Conservation (phyloP, 2,329 filamentous ascomycete genomes). For the Trichoderma endophyticum region DNA sequence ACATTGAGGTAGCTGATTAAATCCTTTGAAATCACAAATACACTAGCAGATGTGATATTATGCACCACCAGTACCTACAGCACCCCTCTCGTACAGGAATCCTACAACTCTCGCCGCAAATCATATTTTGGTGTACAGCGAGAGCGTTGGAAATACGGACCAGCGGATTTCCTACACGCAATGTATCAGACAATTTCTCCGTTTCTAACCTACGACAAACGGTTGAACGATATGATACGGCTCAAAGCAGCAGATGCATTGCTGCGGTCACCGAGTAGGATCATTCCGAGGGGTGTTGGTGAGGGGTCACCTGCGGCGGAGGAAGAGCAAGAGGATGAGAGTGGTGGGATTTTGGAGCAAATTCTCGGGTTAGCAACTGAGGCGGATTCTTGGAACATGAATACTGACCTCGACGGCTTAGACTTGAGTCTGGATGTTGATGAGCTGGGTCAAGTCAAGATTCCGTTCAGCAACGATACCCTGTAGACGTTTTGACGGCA, state of each 20-base stretch:
- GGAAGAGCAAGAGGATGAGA: background rate
- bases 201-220: slow-evolving; percentile 12
- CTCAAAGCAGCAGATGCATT: slow-evolving; percentile 11
- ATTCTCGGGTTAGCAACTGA: background rate
- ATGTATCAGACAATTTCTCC: slow-evolving; percentile 12
- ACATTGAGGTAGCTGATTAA: background rate
- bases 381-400: background rate
- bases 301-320: background rate
- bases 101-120: background rate
- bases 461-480: background rate
- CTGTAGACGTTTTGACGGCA: background rate
- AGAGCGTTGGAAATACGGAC: slow-evolving; percentile 9
- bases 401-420: background rate
- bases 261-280: background rate
- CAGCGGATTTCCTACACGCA: slow-evolving; percentile 11
- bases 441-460: background rate
- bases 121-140: background rate
- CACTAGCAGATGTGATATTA: slow-evolving; percentile 13
- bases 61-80: slow-evolving; percentile 1
- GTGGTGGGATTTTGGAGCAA: background rate
- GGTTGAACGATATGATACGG: slow-evolving; percentile 10
- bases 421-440: background rate
- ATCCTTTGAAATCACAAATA: slow-evolving; percentile 18
- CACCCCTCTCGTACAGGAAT: background rate
- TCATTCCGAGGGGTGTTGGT: slow-evolving; percentile 5